A percentile compares a stretch with the other conserved stretches of the same genome.
Evolutionary conservation across 2,329 filamentous ascomycete species (phyloP).

Genomic region (Arthrinium phaeospermum): DNA sequence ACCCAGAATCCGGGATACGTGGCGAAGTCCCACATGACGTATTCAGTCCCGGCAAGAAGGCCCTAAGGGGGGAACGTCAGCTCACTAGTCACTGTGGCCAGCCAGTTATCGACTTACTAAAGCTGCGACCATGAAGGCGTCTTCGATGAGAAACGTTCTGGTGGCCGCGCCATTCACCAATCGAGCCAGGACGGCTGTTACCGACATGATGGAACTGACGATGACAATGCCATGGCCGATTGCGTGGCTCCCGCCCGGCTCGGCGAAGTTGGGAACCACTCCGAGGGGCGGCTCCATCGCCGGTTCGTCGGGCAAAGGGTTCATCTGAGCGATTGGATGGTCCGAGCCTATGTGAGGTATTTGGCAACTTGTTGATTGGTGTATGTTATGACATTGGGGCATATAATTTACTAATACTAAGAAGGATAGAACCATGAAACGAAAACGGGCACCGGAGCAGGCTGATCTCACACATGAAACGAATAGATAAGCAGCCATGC

Average conservation of each 20-base stretch:
- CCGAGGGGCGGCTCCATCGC: constrained; percentile 21
- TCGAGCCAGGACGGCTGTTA: neutral
- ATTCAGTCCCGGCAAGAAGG: neutral
- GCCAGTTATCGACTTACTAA: neutral
- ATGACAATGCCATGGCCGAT: constrained; percentile 23
- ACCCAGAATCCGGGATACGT: constrained; percentile 19
- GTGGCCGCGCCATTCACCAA: neutral
- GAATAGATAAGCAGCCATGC: too few relatives aligned
- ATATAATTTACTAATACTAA: too few relatives aligned
- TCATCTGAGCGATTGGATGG: neutral
- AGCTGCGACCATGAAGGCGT: neutral
- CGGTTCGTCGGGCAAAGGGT: neutral
- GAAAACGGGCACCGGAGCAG: too few relatives aligned
- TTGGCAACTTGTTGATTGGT: too few relatives aligned
- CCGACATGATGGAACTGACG: neutral
- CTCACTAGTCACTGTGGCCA: neutral
- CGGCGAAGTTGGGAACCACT: constrained; percentile 19
- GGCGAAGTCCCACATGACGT: neutral
- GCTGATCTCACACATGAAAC: too few relatives aligned
- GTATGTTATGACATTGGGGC: too few relatives aligned
- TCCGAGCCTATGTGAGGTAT: too few relatives aligned
- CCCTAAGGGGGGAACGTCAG: constrained; percentile 16
- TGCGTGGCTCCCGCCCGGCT: constrained; percentile 22
- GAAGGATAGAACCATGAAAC: too few relatives aligned
- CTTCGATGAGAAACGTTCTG: neutral